A percentile compares a stretch with the other conserved stretches of the same genome.
Conservation (phyloP, 1,284 basidiomycete genomes). For the Ustilago hordei region DNA sequence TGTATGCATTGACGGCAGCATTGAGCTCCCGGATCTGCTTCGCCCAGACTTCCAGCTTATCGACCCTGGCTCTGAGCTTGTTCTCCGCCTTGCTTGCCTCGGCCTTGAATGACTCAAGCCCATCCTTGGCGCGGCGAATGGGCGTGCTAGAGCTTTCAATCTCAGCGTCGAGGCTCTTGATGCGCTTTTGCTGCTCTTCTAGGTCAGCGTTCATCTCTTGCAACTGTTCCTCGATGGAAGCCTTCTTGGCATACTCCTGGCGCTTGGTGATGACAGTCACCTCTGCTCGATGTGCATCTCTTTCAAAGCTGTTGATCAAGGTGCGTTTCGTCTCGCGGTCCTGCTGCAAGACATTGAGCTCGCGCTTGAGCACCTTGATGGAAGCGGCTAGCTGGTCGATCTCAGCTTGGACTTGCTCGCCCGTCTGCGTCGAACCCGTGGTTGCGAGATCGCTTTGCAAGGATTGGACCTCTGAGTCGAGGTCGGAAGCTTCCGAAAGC, state of each 20-base stretch:
- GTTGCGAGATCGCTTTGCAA: conserved; percentile 53
- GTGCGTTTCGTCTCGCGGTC: conserved; percentile 53
- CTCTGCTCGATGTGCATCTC: conserved; percentile 51
- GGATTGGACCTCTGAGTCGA: conserved; percentile 45
- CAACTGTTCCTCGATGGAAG: conserved; percentile 50
- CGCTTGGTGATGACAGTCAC: conserved; percentile 70
- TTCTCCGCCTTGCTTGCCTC: conserved; percentile 74
- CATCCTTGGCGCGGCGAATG: conserved; percentile 77
- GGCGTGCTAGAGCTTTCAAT: conserved; percentile 78
- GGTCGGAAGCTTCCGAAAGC: conserved; percentile 31
- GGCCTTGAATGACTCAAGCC: conserved; percentile 74
- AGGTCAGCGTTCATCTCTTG: conserved; percentile 75
- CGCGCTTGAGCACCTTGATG: conserved; percentile 56
- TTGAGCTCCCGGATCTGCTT: conserved; percentile 57
- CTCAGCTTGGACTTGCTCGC: conserved; percentile 55
- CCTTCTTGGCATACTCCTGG: conserved; percentile 52
- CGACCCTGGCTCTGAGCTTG: conserved; percentile 72
- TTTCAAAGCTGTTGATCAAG: conserved; percentile 46
- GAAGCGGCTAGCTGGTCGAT: conserved; percentile 55
- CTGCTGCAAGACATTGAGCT: conserved; percentile 54
- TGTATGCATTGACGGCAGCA: conserved; percentile 40
- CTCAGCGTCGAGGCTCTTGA: conserved; percentile 73
- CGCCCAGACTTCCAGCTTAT: conserved; percentile 38
- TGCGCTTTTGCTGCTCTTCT: conserved; percentile 67
- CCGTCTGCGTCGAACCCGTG: conserved; percentile 57